Percentiles rank a stretch among this genome's conserved stretches.
Evolutionary conservation across 805 yeast species (phyloP).

Genomic region (Saccharomyces kudriavzevii): DNA sequence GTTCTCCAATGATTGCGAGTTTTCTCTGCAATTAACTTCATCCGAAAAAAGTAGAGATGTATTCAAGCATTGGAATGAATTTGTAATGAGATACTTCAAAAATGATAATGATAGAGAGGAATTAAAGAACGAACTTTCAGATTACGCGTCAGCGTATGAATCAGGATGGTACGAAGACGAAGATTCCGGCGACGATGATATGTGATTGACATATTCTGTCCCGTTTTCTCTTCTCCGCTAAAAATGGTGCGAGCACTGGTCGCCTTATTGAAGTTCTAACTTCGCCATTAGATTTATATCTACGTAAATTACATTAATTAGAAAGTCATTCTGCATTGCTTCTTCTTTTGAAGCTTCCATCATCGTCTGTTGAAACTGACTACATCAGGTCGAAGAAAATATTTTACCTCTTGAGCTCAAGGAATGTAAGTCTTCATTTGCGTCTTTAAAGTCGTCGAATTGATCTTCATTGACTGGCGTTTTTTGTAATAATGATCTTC

Average conservation of each 20-base stretch:
- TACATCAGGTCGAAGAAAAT: conserved; percentile 7
- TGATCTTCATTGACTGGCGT: conserved; percentile 4
- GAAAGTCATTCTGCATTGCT: neutral
- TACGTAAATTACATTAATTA: neutral
- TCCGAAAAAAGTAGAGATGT: conserved; percentile 27
- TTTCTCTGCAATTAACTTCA: conserved; percentile 10
- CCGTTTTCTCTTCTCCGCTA: neutral
- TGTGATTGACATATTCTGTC: neutral
- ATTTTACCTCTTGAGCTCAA: conserved; percentile 26
- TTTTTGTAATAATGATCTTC: conserved; percentile 10
- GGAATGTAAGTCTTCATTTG: conserved; percentile 20
- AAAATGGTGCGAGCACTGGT: too few species aligned
- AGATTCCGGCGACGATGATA: conserved; percentile 35
- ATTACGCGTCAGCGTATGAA: conserved; percentile 40
- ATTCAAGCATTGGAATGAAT: conserved; percentile 25
- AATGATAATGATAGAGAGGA: conserved; percentile 46
- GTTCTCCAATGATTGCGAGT: conserved; percentile 9
- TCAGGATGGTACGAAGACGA: conserved; percentile 44
- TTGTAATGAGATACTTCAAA: conserved; percentile 26
- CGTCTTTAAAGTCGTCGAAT: conserved; percentile 26
- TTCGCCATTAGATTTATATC: neutral
- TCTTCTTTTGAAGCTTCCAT: neutral
- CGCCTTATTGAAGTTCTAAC: neutral
- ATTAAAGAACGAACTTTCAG: conserved; percentile 40
- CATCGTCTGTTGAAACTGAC: neutral